phyloP scores from a whole-genome alignment of 352 stramenopile species.

The Phytophthora palmivora region DNA sequence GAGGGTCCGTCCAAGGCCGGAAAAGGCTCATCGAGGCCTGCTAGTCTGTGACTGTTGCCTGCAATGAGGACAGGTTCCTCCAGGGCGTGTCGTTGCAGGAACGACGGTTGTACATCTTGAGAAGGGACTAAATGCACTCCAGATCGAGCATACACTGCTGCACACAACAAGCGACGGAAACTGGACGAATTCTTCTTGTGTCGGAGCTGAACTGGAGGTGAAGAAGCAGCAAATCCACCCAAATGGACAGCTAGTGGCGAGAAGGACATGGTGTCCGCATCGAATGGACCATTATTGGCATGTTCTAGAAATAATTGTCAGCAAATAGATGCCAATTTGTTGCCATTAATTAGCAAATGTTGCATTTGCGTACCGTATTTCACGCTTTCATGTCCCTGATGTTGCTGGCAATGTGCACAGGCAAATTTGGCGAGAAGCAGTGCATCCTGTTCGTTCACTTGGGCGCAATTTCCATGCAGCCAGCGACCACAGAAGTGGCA shows the following conservation, averaged over 20 bases:
- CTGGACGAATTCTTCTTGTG: slow-evolving; percentile 56
- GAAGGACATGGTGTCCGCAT: slow-evolving; percentile 41
- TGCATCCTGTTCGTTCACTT: slow-evolving; percentile 63
- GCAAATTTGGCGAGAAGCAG: slow-evolving; percentile 67
- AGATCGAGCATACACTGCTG: slow-evolving; percentile 58
- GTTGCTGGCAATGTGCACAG: slow-evolving; percentile 43
- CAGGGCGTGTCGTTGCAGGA: slow-evolving; percentile 50
- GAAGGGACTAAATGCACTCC: slow-evolving; percentile 50
- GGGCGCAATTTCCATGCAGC: slow-evolving; percentile 63
- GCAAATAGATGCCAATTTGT: too few species aligned
- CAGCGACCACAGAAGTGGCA: slow-evolving; percentile 75
- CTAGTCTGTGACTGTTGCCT: slow-evolving; percentile 41
- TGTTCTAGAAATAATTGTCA: slow-evolving; percentile 14
- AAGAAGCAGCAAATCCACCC: slow-evolving; percentile 22
- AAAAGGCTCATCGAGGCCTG: slow-evolving; percentile 38
- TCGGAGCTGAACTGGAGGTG: slow-evolving; percentile 8
- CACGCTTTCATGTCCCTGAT: slow-evolving; percentile 47
- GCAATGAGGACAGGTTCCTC: slow-evolving; percentile 58
- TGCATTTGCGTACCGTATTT: slow-evolving; percentile 40
- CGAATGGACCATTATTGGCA: slow-evolving; percentile 18
- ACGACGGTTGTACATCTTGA: slow-evolving; percentile 36
- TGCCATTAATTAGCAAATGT: too few species aligned
- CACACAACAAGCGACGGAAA: slow-evolving; percentile 59
- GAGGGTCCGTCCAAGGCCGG: slow-evolving; percentile 43
- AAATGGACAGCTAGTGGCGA: slow-evolving; percentile 57